phyloP scores from a whole-genome alignment of 1,284 basidiomycete genomes.

The Cerrena zonata region DNA sequence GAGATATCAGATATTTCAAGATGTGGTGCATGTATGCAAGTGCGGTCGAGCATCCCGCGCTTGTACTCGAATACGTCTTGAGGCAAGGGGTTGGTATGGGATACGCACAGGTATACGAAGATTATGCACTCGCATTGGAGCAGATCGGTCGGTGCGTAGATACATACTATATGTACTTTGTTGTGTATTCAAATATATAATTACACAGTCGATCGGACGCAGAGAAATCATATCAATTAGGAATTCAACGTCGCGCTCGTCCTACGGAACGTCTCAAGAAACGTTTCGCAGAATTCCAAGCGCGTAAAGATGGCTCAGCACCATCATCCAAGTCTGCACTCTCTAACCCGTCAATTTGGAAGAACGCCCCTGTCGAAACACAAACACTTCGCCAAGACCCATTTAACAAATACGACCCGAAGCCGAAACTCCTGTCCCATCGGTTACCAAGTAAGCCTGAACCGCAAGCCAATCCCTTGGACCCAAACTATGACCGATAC shows the following conservation, averaged over 20 bases:
- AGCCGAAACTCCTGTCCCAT: slow-evolving; percentile 22
- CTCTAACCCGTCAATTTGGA: slow-evolving; percentile 20
- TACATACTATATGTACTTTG: background rate
- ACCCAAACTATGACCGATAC: slow-evolving; percentile 42
- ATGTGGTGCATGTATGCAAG: slow-evolving; percentile 87
- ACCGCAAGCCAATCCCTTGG: slow-evolving; percentile 2
- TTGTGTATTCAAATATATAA: background rate
- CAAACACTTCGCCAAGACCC: slow-evolving; percentile 48
- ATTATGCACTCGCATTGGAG: slow-evolving; percentile 51
- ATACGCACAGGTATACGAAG: slow-evolving; percentile 82
- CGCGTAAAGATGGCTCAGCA: slow-evolving; percentile 28
- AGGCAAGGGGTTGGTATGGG: slow-evolving; percentile 81
- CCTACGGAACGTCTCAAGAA: slow-evolving; percentile 83
- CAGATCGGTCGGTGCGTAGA: slow-evolving; percentile 23
- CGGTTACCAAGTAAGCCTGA: slow-evolving; percentile 29
- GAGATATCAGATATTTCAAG: slow-evolving; percentile 82
- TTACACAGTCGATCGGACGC: slow-evolving; percentile 48
- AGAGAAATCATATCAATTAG: slow-evolving; percentile 77
- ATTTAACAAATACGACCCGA: slow-evolving; percentile 40
- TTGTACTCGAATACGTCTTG: slow-evolving; percentile 80
- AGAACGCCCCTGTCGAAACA: slow-evolving; percentile 27
- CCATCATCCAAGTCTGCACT: slow-evolving; percentile 20
- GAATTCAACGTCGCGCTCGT: slow-evolving; percentile 76
- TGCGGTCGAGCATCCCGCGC: slow-evolving; percentile 63
- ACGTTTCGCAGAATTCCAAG: slow-evolving; percentile 76